Evolutionary conservation across 2,329 filamentous ascomycete genomes (phyloP), one percentile per base, ranked within the genome.

Genomic region (Fusarium sp.): DNA sequence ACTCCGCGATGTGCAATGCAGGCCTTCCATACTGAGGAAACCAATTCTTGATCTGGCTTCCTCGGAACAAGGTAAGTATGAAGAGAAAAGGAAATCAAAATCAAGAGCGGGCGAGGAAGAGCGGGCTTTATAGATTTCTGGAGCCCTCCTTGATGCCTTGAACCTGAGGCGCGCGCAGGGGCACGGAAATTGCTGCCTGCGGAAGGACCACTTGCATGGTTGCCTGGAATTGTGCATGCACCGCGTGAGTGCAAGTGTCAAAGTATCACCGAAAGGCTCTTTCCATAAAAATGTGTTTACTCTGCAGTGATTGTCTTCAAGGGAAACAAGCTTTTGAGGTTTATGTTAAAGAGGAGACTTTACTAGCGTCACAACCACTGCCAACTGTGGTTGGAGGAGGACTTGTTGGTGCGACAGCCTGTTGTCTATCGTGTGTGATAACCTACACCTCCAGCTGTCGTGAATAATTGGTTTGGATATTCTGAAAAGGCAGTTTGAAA

Each of bases 1-100:
- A 83, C 83, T 80, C 84, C 84, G 81, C 84, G 84, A 51, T 83
- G 84, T 86, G 84, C 84, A 85, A 86, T 86, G 84, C 84, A 86
- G 84, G 83, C 80, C 80, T 81, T 78, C 81, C 80, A 77, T 73
- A 76, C 80, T 85, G 79, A 79, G 74, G 67, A 62, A 72, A 74
- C 76, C 79, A 72, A 79, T 79, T 83, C 82, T 75, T 85, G 84
- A 86, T 76, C 83, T 77, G 78, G 79, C 74, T 65, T 73, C 62
- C 73, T 78, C 80, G 77, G 77, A 80, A 81, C 81, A 86, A 86
- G 83, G 83, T 86, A 86, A 86, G 84, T 86, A 85, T 86, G 81
- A 84, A 82, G 80, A 83, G 78, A 70, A 77, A 81, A 79, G 69
- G 76, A 75, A 70, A 77, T 77, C 71, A 66, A 57, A 56, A 42